Base-by-base conservation (phyloP, 306 rosid genomes). In the Vicia sativa region DNA sequence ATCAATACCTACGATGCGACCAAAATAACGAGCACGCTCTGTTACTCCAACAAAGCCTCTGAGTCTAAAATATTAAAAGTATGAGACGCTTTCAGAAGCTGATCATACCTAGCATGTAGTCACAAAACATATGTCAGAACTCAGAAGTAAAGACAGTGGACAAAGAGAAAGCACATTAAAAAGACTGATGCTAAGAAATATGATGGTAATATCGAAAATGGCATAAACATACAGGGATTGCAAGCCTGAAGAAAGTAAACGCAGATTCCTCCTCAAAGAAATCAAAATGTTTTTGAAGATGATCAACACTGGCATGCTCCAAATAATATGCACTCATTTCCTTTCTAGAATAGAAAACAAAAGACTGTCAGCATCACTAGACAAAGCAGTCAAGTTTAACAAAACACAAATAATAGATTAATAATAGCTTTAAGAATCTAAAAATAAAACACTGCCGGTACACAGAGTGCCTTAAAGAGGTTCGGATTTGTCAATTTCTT, bases 21-120 rank as follows among this genome's bases (percentile, higher is more conserved):
- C 96, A 80, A 92, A 92, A 76, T 89, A 92, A 68, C 96, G 90
- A 78, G 98, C 96, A 66, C 96, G 96, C 88, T 92, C 98, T 49
- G 96, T 92, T 66, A 92, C 98, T 71, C 98, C 98, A 71, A 92
- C 91, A 84, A 87, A 90, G 80, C 98, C 98, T 82, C 96, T 90
- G 18, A 85, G 74, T 92, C 98, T 79, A 92, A 77, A 79, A 90
- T 83, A 81, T 92, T 92, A 77, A 92, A 92, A 67, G 98, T 85
- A 77, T 90, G 98, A 63, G 98, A 92, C 56, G 96, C 88, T 88
- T 92, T 90, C 74, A 92, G 88, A 74, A 92, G 96, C 87, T 90
- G 98, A 84, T 92, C 98, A 82, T 92, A 92, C 91, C 98, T 92
- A 83, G 79, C 84, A 84, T 73, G 79, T 62, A 75, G 68, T 19